phyloP scores from a whole-genome alignment of 2,329 filamentous ascomycete genomes.

The Cryphonectria parasitica region DNA sequence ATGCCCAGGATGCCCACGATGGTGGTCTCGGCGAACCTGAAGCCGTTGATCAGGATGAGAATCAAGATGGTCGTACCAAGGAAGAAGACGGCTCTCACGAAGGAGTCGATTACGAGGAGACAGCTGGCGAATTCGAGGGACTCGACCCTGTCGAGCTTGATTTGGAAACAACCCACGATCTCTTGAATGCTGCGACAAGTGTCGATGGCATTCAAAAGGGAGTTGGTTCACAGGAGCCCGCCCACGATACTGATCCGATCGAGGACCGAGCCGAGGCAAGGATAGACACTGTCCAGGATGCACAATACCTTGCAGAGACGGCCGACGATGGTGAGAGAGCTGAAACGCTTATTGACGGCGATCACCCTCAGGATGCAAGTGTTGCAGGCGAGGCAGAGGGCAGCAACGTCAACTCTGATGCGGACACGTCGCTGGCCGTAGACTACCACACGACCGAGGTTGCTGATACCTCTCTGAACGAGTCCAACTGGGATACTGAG shows the following conservation, averaged over 20 bases:
- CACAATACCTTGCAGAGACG: not conserved
- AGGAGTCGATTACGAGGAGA: constrained; percentile 43
- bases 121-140: constrained; percentile 10
- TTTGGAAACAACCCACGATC: constrained; percentile 19
- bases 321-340: constrained; percentile 23
- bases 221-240: not conserved
- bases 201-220: constrained; percentile 12
- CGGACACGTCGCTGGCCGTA: not conserved
- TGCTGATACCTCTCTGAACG: constrained; percentile 14
- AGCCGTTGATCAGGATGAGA: constrained; percentile 14
- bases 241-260: constrained; percentile 1
- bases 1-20: not conserved
- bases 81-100: constrained; percentile 34
- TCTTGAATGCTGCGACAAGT: constrained; percentile 9
- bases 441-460: not conserved
- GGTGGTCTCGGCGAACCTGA: constrained; percentile 6
- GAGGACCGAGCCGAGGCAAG: constrained; percentile 25
- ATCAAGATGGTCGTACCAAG: constrained; percentile 23
- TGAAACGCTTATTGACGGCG: constrained; percentile 19
- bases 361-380: constrained; percentile 23
- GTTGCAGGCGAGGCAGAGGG: constrained; percentile 19
- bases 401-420: not conserved
- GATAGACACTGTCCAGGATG: constrained; percentile 5
- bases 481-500: constrained; percentile 24
- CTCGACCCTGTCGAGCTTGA: constrained; percentile 27